phyloP scores from a whole-genome alignment of 441 rosid genomes.

The Erodium trifolium region DNA sequence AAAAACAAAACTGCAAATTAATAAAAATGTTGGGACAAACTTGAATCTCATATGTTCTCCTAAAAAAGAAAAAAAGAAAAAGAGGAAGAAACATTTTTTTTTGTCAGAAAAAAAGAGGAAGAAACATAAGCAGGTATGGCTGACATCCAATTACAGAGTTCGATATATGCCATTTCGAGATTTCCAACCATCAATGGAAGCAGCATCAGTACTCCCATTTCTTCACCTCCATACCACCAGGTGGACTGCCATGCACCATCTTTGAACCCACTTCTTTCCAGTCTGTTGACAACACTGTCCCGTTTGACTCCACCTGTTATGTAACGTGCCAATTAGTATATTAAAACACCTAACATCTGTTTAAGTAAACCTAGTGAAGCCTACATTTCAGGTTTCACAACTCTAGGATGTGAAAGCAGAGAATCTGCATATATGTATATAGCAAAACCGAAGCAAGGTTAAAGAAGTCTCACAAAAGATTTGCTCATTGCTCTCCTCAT shows the following conservation, averaged over 20 bases:
- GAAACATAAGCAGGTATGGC: not conserved
- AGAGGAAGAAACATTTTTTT: not conserved
- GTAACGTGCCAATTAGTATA: not conserved
- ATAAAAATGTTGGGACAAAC: too few species aligned
- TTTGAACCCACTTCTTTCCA: slow-evolving; percentile 64
- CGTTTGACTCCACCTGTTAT: slow-evolving; percentile 59
- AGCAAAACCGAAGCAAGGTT: not conserved
- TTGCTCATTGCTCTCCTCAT: slow-evolving; percentile 85
- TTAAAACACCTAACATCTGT: not conserved
- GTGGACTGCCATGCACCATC: slow-evolving; percentile 65
- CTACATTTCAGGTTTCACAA: not conserved
- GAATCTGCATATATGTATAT: not conserved
- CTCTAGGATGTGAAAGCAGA: slow-evolving; percentile 5
- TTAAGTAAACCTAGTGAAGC: too few species aligned
- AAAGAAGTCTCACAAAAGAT: slow-evolving; percentile 63
- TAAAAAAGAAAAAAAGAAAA: too few species aligned
- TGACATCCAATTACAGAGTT: too few species aligned
- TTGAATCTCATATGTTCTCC: too few species aligned
- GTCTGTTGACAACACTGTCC: slow-evolving; percentile 61
- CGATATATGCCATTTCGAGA: not conserved
- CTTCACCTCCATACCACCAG: slow-evolving; percentile 66
- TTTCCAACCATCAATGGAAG: not conserved
- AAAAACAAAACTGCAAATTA: too few species aligned
- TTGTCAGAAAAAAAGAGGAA: not conserved
- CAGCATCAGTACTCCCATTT: slow-evolving; percentile 42